Evolutionary conservation across 441 rosid genomes (phyloP).

Genomic region (Manihot esculenta): DNA sequence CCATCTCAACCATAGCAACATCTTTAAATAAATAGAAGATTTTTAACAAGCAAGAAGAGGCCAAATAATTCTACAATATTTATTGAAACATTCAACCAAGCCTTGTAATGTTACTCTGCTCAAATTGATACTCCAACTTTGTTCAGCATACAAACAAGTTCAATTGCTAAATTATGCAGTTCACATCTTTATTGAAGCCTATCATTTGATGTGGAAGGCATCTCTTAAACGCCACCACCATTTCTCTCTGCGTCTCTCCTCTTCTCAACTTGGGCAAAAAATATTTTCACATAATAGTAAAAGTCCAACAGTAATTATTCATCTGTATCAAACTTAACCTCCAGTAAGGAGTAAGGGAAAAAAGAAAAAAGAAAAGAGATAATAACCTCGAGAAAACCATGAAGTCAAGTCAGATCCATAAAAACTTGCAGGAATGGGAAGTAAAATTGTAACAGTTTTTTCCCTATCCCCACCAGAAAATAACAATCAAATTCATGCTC

Average conservation of each 20-base stretch:
- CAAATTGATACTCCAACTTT: background rate
- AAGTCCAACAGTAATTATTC: too few species aligned
- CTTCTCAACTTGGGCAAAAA: background rate
- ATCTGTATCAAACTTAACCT: too few species aligned
- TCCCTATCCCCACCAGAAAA: background rate
- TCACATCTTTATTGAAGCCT: background rate
- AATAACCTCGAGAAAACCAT: background rate
- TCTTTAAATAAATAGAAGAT: background rate
- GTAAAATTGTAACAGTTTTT: background rate
- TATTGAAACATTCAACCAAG: background rate
- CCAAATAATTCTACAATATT: background rate
- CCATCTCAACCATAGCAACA: background rate
- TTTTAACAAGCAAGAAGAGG: background rate
- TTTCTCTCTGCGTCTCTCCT: background rate
- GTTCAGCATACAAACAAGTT: background rate
- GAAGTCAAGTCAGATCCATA: background rate
- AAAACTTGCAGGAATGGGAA: background rate
- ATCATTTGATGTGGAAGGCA: background rate
- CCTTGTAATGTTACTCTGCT: background rate
- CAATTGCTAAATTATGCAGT: background rate
- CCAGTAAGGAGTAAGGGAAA: too few species aligned
- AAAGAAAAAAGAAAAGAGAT: too few species aligned
- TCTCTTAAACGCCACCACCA: background rate
- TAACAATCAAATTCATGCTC: background rate
- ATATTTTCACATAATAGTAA: too few species aligned